phyloP scores from a whole-genome alignment of 257 asterid genomes.

The Schizonepeta tenuifolia region DNA sequence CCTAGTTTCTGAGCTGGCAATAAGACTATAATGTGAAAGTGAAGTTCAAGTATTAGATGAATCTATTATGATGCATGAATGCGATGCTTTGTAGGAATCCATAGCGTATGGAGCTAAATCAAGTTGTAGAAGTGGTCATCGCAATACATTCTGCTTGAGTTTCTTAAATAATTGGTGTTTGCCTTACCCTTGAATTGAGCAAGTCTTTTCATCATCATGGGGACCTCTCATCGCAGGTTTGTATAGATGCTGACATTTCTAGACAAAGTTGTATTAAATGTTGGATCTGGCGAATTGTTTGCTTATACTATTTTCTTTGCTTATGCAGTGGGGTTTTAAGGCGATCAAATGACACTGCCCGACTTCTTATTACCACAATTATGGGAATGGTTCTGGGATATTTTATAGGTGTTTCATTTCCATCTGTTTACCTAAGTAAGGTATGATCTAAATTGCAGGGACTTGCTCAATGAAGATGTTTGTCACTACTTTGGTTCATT shows the following conservation, averaged over 20 bases:
- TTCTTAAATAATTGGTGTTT: constrained; percentile 55
- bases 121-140: constrained; percentile 42
- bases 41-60: constrained; percentile 19
- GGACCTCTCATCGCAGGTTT: constrained; percentile 85
- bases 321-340: constrained; percentile 77
- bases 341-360: constrained; percentile 74
- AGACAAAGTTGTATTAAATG: not conserved
- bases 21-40: not conserved
- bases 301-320: constrained; percentile 27
- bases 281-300: constrained; percentile 15
- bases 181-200: constrained; percentile 47
- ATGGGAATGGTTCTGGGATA: constrained; percentile 94
- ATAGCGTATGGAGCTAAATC: constrained; percentile 29
- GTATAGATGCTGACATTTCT: constrained; percentile 19
- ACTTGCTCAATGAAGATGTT: constrained; percentile 16
- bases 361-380: constrained; percentile 75
- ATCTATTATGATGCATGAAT: not conserved
- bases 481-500: constrained; percentile 26
- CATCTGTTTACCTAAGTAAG: constrained; percentile 77
- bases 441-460: constrained; percentile 41
- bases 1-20: not conserved
- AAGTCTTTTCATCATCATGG: constrained; percentile 59
- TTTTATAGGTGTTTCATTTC: constrained; percentile 87
- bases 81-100: constrained; percentile 41
- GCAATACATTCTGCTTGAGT: constrained; percentile 37